Base-by-base conservation (phyloP, 1,284 basidiomycete species). In the Irpex lacteus region DNA sequence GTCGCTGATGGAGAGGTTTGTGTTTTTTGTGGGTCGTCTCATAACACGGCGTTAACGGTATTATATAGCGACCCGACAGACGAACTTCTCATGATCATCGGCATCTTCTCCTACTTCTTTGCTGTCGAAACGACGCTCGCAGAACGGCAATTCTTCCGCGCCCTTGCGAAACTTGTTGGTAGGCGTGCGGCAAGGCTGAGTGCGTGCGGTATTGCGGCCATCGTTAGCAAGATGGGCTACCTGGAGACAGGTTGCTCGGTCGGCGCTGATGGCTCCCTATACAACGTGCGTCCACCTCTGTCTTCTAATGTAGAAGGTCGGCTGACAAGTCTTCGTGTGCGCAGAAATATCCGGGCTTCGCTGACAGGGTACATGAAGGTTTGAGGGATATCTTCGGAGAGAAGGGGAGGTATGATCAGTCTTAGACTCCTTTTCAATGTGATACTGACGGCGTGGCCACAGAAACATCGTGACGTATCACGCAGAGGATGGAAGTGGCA, bases 101-200 rank as follows among this genome's bases (percentile, higher is more conserved):
- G 97, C 60, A 94, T 99, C 70, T 98, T 99, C 81, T 89, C 91
- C 18, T 94, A 98, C 81, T 98, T 98, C 83, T 96, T 95, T 73
- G 92, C 92, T 38, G 80, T 98, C 60, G 95, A 97, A 79, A 98
- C 96, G 18, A 98, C 95, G 2, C 82, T 96, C 40, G 93, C 94
- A 8, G 96, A 98, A 77, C 90, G 96, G 40, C 92, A 96, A 73
- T 98, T 98, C 83, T 97, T 98, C 91, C 88, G 92, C 59, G 89
- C 94, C 4, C 87, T 98, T 32, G 93, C 95, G 11, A 90, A 91
- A 71, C 83, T 98, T 44, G 94, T 98, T 58, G 94, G 94, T n/a
- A 84, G 90, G 19, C 88, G 96, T 34, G 92, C 96, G 0, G 96
- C 96, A 8, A 82, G 96, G 40, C 78, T 98, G 49, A 94, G 91